Evolutionary conservation across 441 rosid species (phyloP), one percentile per base, ranked within the genome.

Genomic region (Biscutella laevigata): DNA sequence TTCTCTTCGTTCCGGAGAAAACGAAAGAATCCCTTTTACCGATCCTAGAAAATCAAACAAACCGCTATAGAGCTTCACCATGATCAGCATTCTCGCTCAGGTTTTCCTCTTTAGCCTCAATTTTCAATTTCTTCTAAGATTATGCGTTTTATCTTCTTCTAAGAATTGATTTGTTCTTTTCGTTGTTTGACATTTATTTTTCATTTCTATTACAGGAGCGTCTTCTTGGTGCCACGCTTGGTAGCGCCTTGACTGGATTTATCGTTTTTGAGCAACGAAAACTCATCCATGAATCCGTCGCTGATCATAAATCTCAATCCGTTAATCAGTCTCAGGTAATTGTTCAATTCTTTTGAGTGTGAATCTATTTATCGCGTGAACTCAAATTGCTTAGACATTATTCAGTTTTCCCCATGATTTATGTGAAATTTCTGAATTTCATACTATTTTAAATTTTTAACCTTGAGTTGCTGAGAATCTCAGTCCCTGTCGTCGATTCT

Each of bases 191-290:
- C 27, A 28, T n/a, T n/a, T n/a, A 41, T 35, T 55, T 9, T n/a
- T 28, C 11, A n/a, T n/a, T n/a, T n/a, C n/a, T n/a, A n/a, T n/a
- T 21, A 14, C 30, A 67, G 71, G 71, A 67, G 45, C 71, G 88
- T 45, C 69, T 91, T 46, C 95, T 85, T 35, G 96, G 96, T 17
- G 76, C 73, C 19, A 69, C 86, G n/a, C 62, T 85, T 22, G 96
- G 95, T 11, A 66, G 70, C 61, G 77, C 74, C 7, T 64, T 80
- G 34, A 61, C 78, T 0, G 82, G 88, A 7, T 33, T 77, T 64
- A 0, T 83, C 8, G 76, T 88, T 19, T 58, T 80, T 5, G 86
- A 82, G 78, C 91, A 88, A 48, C 82, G 88, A 9, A 79, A 62
- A 55, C 59, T 65, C 59, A 80, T 88, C 52, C 75, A 79, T 30